Evolutionary conservation across 345 rosid species (phyloP).

Genomic region (Eucalyptus erythrocorys): DNA sequence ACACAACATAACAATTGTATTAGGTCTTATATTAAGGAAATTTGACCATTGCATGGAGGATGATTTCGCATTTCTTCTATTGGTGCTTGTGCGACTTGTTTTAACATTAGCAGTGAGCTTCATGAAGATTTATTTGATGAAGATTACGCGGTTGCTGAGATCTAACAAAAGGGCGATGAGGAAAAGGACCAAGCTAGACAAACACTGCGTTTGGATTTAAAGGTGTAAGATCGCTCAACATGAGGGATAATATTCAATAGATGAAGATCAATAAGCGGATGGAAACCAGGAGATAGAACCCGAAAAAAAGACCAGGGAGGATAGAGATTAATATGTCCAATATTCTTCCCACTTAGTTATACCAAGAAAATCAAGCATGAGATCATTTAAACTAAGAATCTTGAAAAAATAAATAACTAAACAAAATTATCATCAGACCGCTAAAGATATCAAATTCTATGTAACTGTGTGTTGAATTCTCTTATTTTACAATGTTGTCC

Average conservation of each 20-base stretch:
- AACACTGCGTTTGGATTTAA: background rate
- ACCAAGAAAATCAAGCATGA: background rate
- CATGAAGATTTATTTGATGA: background rate
- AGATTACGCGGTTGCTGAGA: background rate
- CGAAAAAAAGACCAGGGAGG: background rate
- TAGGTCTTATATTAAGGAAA: background rate
- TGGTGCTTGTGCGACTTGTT: background rate
- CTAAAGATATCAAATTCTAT: background rate
- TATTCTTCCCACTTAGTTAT: background rate
- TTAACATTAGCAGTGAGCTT: background rate
- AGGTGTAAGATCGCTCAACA: background rate
- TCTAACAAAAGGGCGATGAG: background rate
- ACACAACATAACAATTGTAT: background rate
- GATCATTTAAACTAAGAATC: background rate
- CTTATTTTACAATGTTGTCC: background rate
- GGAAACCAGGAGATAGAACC: background rate
- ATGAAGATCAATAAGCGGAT: background rate
- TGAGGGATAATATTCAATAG: background rate
- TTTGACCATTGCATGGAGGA: background rate
- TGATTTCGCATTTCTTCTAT: background rate
- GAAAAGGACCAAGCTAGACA: background rate
- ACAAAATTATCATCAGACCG: background rate
- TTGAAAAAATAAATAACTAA: background rate
- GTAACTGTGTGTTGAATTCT: background rate
- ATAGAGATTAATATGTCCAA: background rate